Evolutionary conservation across 192 early-diverging fungal species (phyloP).

Genomic region (Chytriomyces confervae): DNA sequence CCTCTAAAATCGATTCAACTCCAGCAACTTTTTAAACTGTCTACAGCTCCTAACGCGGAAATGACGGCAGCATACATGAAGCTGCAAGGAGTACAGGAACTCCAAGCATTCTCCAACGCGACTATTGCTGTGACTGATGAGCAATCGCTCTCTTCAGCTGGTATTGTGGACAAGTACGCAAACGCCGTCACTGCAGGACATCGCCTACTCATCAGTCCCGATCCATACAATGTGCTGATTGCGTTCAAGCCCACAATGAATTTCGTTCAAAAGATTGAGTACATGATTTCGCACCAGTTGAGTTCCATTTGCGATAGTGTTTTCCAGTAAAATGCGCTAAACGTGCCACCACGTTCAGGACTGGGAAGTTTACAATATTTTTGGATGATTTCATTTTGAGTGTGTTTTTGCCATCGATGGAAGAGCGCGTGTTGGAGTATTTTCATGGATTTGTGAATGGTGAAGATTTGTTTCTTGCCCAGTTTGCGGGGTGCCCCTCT

Average conservation of each 20-base stretch:
- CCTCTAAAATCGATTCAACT: conserved; percentile 7
- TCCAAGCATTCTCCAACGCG: not conserved
- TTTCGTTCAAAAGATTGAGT: conserved; percentile 65
- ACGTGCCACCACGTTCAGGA: conserved; percentile 13
- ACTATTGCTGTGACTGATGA: conserved; percentile 7
- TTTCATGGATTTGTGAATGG: conserved; percentile 71
- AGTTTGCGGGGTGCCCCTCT: not conserved
- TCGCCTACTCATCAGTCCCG: conserved; percentile 66
- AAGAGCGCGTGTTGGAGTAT: conserved; percentile 80
- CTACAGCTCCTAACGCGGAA: conserved; percentile 16
- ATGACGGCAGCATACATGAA: conserved; percentile 32
- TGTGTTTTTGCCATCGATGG: conserved; percentile 83
- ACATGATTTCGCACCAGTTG: conserved; percentile 56
- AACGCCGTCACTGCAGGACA: conserved; percentile 65
- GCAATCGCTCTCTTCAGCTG: conserved; percentile 17
- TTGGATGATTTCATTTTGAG: conserved; percentile 80
- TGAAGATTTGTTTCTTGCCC: not conserved
- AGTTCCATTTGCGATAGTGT: not conserved
- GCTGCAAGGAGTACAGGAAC: conserved; percentile 14
- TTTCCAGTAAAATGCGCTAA: not conserved
- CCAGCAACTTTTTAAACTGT: conserved; percentile 28
- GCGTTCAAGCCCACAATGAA: conserved; percentile 71
- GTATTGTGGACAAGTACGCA: conserved; percentile 71
- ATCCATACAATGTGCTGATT: conserved; percentile 73
- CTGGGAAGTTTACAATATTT: conserved; percentile 66